phyloP scores from a whole-genome alignment of 2,329 filamentous ascomycete genomes.

The Penicillium psychrosexuale region DNA sequence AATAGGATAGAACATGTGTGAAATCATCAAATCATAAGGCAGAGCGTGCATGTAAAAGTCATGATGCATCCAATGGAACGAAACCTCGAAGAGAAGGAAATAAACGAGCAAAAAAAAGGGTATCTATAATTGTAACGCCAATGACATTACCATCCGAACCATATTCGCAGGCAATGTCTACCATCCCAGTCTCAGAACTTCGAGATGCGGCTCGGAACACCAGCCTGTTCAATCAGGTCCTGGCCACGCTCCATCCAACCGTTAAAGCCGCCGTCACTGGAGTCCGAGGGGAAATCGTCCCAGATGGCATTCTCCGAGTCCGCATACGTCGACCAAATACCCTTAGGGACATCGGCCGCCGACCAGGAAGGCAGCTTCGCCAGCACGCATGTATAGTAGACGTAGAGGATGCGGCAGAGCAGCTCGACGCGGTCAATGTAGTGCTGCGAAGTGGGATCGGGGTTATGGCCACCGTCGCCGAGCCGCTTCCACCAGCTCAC shows the following conservation, averaged over 20 bases:
- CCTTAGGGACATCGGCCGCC: slow-evolving; percentile 36
- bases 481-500: slow-evolving; percentile 46
- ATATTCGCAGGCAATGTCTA: background rate
- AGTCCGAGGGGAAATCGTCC: slow-evolving; percentile 44
- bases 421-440: slow-evolving; percentile 42
- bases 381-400: slow-evolving; percentile 46
- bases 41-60: slow-evolving; percentile 11
- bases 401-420: slow-evolving; percentile 46
- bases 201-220: slow-evolving; percentile 32
- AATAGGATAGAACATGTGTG: slow-evolving; percentile 5
- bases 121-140: slow-evolving; percentile 36
- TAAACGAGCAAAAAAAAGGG: slow-evolving; percentile 26
- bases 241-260: slow-evolving; percentile 42
- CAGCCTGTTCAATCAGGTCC: slow-evolving; percentile 41
- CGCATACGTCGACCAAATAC: slow-evolving; percentile 42
- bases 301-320: slow-evolving; percentile 41
- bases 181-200: slow-evolving; percentile 19
- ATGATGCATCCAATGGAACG: slow-evolving; percentile 14
- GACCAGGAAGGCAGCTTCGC: slow-evolving; percentile 44
- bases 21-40: slow-evolving; percentile 28
- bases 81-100: background rate
- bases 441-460: slow-evolving; percentile 38
- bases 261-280: slow-evolving; percentile 40
- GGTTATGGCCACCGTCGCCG: slow-evolving; percentile 37
- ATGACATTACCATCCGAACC: slow-evolving; percentile 12